Evolutionary conservation across 208 protist genomes (phyloP).

Genomic region (Eutreptiella sp.): DNA sequence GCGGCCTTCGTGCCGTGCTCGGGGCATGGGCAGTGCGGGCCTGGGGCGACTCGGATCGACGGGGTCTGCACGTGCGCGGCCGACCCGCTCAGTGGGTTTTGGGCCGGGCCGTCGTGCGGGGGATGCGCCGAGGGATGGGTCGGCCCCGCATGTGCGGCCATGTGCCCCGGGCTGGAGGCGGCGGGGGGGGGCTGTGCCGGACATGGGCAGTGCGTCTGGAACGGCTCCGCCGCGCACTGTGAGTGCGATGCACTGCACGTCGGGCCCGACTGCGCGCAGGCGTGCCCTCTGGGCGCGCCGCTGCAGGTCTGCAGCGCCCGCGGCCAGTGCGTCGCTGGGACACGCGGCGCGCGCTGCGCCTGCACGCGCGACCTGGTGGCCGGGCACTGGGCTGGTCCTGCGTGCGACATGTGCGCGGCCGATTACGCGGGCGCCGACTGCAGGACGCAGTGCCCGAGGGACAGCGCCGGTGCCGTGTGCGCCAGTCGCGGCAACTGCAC

Average conservation of each 20-base stretch:
- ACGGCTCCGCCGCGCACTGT: too few relatives aligned
- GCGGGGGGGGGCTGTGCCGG: too few relatives aligned
- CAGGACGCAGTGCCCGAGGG: not conserved
- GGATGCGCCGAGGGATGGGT: slow-evolving; percentile 17
- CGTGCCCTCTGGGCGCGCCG: not conserved
- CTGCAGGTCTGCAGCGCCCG: not conserved
- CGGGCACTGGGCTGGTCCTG: slow-evolving; percentile 1
- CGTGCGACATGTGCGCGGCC: not conserved
- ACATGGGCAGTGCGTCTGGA: too few relatives aligned
- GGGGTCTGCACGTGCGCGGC: slow-evolving; percentile 1
- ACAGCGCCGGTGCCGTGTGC: not conserved
- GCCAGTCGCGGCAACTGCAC: not conserved
- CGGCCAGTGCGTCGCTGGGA: not conserved
- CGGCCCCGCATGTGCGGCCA: slow-evolving; percentile 23
- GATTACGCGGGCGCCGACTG: not conserved
- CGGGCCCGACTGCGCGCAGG: not conserved
- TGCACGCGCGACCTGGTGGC: slow-evolving; percentile 16
- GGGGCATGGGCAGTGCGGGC: not conserved
- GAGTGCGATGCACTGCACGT: not conserved
- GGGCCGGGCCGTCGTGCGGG: not conserved
- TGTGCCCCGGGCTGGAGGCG: too few relatives aligned
- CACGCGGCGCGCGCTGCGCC: slow-evolving; percentile 8
- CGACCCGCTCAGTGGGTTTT: slow-evolving; percentile 8
- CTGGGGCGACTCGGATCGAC: not conserved
- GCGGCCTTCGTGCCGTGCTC: slow-evolving; percentile 12